phyloP scores from a whole-genome alignment of 495 filamentous ascomycete genomes.

The Annulohypoxylon bovei region DNA sequence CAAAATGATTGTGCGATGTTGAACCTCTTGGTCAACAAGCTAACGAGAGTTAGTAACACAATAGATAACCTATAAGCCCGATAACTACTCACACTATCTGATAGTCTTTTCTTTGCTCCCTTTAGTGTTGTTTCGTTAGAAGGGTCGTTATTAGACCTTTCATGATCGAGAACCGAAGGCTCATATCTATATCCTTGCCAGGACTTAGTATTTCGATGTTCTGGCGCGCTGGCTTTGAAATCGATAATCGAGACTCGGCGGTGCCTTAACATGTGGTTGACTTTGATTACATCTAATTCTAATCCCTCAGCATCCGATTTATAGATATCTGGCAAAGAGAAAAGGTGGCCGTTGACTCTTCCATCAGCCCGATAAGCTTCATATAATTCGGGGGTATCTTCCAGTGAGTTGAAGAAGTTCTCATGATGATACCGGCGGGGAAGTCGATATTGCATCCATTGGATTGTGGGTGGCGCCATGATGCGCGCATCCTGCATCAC shows the following conservation, averaged over 20 bases:
- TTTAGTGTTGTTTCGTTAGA: neutral
- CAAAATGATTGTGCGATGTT: slow-evolving; percentile 8
- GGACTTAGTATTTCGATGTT: neutral
- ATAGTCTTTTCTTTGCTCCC: neutral
- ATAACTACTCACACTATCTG: slow-evolving; percentile 1
- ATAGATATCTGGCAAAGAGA: neutral
- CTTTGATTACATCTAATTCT: neutral
- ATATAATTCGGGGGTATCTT: slow-evolving; percentile 18
- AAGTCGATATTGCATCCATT: slow-evolving; percentile 12
- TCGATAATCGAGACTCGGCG: neutral
- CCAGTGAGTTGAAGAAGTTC: slow-evolving; percentile 22
- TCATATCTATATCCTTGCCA: slow-evolving; percentile 11
- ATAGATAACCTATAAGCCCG: neutral
- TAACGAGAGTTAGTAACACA: neutral
- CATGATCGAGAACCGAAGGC: neutral
- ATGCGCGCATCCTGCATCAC: neutral
- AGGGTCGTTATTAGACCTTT: no score
- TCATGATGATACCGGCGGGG: slow-evolving; percentile 21
- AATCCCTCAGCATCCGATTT: neutral
- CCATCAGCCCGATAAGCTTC: neutral
- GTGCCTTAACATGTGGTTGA: neutral
- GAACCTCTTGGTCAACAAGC: slow-evolving; percentile 18
- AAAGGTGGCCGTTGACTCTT: neutral
- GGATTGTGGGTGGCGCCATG: neutral
- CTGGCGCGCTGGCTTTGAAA: slow-evolving; percentile 6